phyloP scores from a whole-genome alignment of 495 filamentous ascomycete genomes.

The Penicillium silybi region DNA sequence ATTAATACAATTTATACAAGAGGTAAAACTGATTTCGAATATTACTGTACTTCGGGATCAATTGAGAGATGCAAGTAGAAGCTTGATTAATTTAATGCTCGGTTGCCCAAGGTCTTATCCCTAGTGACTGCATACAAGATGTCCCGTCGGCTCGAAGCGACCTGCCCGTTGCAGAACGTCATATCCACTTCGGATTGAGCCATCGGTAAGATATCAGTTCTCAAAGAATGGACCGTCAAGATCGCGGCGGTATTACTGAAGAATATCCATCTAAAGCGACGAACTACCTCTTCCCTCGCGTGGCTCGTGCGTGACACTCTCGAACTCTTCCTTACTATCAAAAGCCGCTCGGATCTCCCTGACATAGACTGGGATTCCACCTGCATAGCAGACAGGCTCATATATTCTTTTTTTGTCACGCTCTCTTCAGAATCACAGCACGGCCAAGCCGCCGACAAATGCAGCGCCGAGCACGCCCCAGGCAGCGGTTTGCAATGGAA shows the following conservation, averaged over 20 bases:
- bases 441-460: slow-evolving; percentile 27
- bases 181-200: background rate
- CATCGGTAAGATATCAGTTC: background rate
- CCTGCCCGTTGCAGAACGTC: background rate
- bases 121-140: background rate
- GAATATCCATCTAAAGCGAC: no score
- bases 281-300: no score
- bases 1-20: no score
- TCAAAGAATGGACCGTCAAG: no score
- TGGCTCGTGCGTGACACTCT: no score
- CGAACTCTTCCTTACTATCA: background rate
- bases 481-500: slow-evolving; percentile 29
- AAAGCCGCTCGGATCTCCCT: background rate
- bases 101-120: background rate
- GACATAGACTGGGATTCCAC: background rate
- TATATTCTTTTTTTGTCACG: background rate
- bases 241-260: no score
- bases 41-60: background rate
- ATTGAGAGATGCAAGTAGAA: background rate
- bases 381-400: background rate
- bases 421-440: slow-evolving; percentile 14
- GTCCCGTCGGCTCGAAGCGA: background rate
- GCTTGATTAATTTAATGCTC: background rate
- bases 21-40: no score
- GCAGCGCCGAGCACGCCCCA: slow-evolving; percentile 33